A percentile compares a stretch with the other conserved stretches of the same genome.
phyloP scores from a whole-genome alignment of 495 filamentous ascomycete species.

The Podospora bellae-mahoneyi region DNA sequence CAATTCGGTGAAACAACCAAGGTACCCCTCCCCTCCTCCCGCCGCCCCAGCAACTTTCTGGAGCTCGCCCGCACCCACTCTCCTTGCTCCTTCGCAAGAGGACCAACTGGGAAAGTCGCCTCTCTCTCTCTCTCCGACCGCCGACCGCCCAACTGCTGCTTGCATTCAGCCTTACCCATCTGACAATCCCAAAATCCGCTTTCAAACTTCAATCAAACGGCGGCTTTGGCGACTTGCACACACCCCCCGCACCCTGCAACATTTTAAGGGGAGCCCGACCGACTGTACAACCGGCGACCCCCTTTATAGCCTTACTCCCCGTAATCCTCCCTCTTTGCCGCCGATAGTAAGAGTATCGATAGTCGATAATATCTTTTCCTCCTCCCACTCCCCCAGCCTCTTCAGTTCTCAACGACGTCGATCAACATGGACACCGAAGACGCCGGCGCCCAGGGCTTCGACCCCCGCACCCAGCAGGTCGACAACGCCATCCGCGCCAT shows the following conservation, averaged over 20 bases:
- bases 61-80: constrained; percentile 16
- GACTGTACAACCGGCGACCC: constrained; percentile 7
- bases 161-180: constrained; percentile 26
- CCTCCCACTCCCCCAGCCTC: not conserved
- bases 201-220: not conserved
- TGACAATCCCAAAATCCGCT: not conserved
- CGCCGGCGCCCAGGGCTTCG: constrained; percentile 30
- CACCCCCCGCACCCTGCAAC: not conserved
- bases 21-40: constrained; percentile 13
- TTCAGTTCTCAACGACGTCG: constrained; percentile 3
- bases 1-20: constrained; percentile 10
- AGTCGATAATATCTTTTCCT: constrained; percentile 6
- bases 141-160: constrained; percentile 28
- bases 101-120: constrained; percentile 18
- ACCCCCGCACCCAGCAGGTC: constrained; percentile 47
- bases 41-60: constrained; percentile 17
- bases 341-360: not conserved
- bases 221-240: not conserved
- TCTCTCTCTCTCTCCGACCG: constrained; percentile 20
- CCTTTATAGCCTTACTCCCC: not conserved
- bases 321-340: not conserved
- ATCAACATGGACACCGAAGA: constrained; percentile 39
- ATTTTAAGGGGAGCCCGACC: constrained; percentile 10
- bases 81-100: not conserved
- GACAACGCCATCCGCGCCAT: constrained; percentile 77